These are phyloP conservation scores for Xerocomus amazonicus DNA, from an alignment of 1,284 basidiomycete species.

Conservation along the genomic window DNA sequence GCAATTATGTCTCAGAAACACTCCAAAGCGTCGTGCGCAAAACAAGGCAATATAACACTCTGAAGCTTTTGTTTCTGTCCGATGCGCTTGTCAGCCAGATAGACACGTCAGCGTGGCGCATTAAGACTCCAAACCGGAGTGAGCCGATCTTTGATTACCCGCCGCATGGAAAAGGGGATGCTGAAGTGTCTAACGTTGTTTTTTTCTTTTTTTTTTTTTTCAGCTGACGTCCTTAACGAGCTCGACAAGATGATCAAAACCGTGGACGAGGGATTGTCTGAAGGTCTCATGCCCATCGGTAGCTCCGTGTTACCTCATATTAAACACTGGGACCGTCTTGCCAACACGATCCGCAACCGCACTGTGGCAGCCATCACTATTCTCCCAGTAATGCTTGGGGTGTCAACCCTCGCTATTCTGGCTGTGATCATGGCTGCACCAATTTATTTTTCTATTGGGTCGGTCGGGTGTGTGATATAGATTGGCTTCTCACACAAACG, in stretches of 20 bases:
- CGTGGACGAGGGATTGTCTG: not conserved
- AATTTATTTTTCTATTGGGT: not conserved
- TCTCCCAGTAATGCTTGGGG: not conserved
- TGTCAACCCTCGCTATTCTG: not conserved
- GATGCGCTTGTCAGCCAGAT: slow-evolving; percentile 15
- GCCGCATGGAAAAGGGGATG: too few species aligned
- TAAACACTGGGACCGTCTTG: not conserved
- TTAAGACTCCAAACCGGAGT: too few species aligned
- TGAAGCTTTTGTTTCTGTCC: slow-evolving; percentile 17
- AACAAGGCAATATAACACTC: not conserved
- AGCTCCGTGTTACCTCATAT: not conserved
- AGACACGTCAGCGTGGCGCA: not conserved
- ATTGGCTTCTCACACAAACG: too few species aligned
- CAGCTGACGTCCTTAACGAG: slow-evolving; percentile 20
- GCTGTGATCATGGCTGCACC: not conserved
- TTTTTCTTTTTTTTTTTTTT: too few species aligned
- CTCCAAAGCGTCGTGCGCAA: not conserved
- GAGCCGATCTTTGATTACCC: too few species aligned
- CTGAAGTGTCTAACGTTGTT: too few species aligned
- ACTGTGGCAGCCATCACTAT: not conserved
- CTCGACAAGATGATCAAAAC: slow-evolving; percentile 25
- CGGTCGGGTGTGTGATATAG: too few species aligned
- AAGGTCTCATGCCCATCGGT: not conserved
- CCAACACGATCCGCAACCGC: not conserved
- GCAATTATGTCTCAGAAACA: not conserved